These are phyloP conservation scores for Neurospora sp. DNA, from an alignment of 495 filamentous ascomycete genomes.

Conservation along the genomic window DNA sequence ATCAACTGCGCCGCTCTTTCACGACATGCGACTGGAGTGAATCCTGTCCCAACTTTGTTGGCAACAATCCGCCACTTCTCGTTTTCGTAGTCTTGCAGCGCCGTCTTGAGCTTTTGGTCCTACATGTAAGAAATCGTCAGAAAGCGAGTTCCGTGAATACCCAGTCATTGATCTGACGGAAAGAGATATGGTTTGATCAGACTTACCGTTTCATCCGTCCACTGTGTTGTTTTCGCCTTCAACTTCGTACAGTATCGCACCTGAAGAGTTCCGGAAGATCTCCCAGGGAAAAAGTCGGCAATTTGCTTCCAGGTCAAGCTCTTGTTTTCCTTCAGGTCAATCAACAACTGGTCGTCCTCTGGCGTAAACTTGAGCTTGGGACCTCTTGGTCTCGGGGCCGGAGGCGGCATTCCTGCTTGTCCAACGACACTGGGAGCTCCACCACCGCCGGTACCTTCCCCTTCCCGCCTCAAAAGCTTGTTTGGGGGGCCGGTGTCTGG, in stretches of 20 bases:
- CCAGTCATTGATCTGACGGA: neutral
- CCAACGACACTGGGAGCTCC: conserved; percentile 66
- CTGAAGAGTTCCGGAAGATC: conserved; percentile 79
- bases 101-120: conserved; percentile 68
- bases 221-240: conserved; percentile 83
- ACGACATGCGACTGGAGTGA: conserved; percentile 73
- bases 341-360: conserved; percentile 73
- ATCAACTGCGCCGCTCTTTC: conserved; percentile 59
- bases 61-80: conserved; percentile 84
- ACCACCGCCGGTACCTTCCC: conserved; percentile 31
- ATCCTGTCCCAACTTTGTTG: conserved; percentile 75
- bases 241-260: conserved; percentile 91
- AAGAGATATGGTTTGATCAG: neutral
- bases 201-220: conserved; percentile 85
- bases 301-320: conserved; percentile 94
- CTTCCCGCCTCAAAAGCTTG: conserved; percentile 45
- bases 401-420: conserved; percentile 70
- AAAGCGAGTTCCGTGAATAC: neutral
- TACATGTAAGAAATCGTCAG: conserved; percentile 19
- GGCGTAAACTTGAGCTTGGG: conserved; percentile 86
- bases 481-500: conserved; percentile 52
- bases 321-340: conserved; percentile 87
- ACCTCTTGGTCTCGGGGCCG: conserved; percentile 63
- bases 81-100: conserved; percentile 79
- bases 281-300: conserved; percentile 83